These are phyloP conservation scores for Xylaria multiplex DNA, from an alignment of 2,329 filamentous ascomycete species.

Conservation along the genomic window DNA sequence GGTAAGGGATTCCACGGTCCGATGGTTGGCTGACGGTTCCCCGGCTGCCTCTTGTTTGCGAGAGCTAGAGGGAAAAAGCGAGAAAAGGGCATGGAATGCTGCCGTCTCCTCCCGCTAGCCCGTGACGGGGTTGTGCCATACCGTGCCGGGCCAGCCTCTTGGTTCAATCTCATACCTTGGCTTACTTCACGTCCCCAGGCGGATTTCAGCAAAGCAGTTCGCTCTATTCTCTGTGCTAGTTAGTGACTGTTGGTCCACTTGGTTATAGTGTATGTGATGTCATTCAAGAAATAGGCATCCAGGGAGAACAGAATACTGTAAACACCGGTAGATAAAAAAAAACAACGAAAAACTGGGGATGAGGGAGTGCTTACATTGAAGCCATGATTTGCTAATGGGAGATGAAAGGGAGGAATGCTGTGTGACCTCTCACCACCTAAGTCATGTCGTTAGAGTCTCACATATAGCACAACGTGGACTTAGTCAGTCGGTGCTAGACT, in stretches of 20 bases:
- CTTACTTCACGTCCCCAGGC: not conserved
- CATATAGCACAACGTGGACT: no score
- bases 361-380: not conserved
- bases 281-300: not conserved
- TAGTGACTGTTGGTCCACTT: not conserved
- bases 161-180: slow-evolving; percentile 5
- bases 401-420: slow-evolving; percentile 19
- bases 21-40: slow-evolving; percentile 21
- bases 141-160: not conserved
- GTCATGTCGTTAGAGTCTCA: no score
- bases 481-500: no score
- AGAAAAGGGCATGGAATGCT: slow-evolving; percentile 22
- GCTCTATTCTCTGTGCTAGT: not conserved
- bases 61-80: no score
- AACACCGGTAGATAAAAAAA: not conserved
- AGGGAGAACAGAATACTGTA: not conserved
- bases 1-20: not conserved
- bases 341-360: not conserved
- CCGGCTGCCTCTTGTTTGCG: slow-evolving; percentile 8
- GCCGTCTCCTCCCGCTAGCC: slow-evolving; percentile 1
- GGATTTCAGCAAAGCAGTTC: not conserved
- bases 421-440: not conserved
- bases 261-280: slow-evolving; percentile 5
- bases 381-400: slow-evolving; percentile 12
- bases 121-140: not conserved